A percentile compares a stretch with the other conserved stretches of the same genome.
These are phyloP conservation scores for Clarireedia paspali DNA, from an alignment of 2,329 filamentous ascomycete genomes.

Conservation along the genomic window DNA sequence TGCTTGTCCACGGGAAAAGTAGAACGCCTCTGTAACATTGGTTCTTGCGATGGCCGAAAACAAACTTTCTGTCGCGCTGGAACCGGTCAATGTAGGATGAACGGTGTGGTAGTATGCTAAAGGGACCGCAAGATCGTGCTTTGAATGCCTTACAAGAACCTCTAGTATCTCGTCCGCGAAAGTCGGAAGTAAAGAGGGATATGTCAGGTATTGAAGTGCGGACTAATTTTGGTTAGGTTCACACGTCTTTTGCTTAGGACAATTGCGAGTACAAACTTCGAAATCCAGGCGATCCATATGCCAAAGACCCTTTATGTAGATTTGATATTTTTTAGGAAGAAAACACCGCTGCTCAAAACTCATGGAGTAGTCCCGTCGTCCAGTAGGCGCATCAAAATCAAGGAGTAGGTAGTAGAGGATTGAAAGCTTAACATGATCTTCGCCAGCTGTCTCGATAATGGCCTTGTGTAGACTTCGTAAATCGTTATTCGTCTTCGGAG, in stretches of 20 bases:
- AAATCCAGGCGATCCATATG: constrained; percentile 68
- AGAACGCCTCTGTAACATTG: constrained; percentile 65
- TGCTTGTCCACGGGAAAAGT: constrained; percentile 61
- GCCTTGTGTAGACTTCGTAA: constrained; percentile 63
- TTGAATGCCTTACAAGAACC: constrained; percentile 54
- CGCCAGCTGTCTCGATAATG: constrained; percentile 56
- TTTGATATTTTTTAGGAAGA: constrained; percentile 67
- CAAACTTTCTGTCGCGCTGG: constrained; percentile 55
- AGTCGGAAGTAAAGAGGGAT: constrained; percentile 71
- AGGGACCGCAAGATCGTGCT: constrained; percentile 55
- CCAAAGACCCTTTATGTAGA: constrained; percentile 79
- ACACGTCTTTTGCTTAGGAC: constrained; percentile 1
- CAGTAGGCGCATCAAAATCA: constrained; percentile 49
- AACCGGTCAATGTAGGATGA: constrained; percentile 61
- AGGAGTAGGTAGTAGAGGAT: constrained; percentile 78
- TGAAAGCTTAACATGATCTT: constrained; percentile 72
- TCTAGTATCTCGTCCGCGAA: constrained; percentile 78
- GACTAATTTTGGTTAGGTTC: constrained; percentile 34
- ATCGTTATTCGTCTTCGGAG: constrained; percentile 60
- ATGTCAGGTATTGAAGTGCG: constrained; percentile 68
- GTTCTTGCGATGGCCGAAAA: constrained; percentile 61
- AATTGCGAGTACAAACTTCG: constrained; percentile 36
- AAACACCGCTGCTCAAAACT: constrained; percentile 54
- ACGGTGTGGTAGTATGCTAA: constrained; percentile 74
- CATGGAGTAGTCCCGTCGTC: constrained; percentile 39